Base-by-base conservation (phyloP, 2,329 filamentous ascomycete genomes). In the Trichophyton rubrum region DNA sequence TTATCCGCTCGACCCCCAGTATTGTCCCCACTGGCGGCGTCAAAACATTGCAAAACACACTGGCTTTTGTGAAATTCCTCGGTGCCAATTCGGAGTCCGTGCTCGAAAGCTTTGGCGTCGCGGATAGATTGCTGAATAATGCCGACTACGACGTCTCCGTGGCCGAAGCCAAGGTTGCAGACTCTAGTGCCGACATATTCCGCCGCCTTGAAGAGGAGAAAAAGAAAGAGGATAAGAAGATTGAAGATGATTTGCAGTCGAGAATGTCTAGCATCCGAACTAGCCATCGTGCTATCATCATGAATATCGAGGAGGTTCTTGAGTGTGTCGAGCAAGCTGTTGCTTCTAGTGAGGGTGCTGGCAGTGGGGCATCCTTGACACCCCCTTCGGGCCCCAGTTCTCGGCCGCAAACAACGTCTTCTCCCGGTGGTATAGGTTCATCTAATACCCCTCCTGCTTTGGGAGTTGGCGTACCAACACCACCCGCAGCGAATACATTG, bases 111-210 rank as follows among this genome's bases (percentile, higher is more conserved):
- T 80, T 81, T 56, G 77, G 77, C 49, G 68, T 71, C 15, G 74
- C 79, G 2, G 80, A 82, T 63, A 73, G 76, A 56, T 68, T 73
- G 4, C 73, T 82, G 60, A 82, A 81, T 62, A 73, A 78, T 24
- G 76, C 78, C 0, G 79, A 81, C 61, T 78, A 80, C 59, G 76
- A 77, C 53, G 75, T 81, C 20, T 78, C 79, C n/a, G 77, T 82
- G 57, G 78, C 79, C 40, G 76, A 80, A 65, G 80, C 79, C 2
- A 74, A 71, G 58, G 74, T 76, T 40, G 72, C 78, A 17, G 74
- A 75, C 56, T 73, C 75, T 0, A 73, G 76, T 20, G 61, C 70
- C 3, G 72, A 73, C 2, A 71, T 75, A 9, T 77, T 79, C 63
- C 66, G 68, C 30, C 74, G 71, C 24, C 70, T 80, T 2, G 71